A percentile compares a stretch with the other conserved stretches of the same genome.
Conservation (phyloP, 202 grass and related monocot genomes). For the Elaeis oleifera region DNA sequence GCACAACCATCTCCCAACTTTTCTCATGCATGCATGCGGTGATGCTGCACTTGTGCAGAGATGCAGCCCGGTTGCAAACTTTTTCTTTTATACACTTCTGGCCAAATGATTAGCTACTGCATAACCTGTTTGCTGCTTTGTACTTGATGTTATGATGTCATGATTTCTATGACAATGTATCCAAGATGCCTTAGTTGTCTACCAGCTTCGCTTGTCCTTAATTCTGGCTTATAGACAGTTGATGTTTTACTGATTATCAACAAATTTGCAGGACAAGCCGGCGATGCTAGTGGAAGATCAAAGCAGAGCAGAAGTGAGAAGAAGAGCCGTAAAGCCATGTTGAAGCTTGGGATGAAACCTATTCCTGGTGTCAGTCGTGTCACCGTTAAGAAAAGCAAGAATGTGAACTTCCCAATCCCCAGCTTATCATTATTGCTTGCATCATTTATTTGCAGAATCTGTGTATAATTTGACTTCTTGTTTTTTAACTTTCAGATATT, state of each 20-base stretch:
- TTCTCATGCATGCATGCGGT: too few species aligned
- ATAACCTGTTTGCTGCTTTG: too few species aligned
- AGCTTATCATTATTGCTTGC: background rate
- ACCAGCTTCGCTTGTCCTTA: too few species aligned
- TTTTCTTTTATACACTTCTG: too few species aligned
- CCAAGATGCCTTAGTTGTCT: too few species aligned
- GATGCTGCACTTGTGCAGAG: too few species aligned
- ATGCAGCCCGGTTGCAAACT: too few species aligned
- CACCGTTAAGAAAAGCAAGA: constrained; percentile 62
- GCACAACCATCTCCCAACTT: too few species aligned
- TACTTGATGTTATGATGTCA: too few species aligned
- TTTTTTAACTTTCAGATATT: constrained; percentile 22
- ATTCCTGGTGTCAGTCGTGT: constrained; percentile 53
- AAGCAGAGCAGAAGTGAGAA: constrained; percentile 70
- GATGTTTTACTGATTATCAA: background rate
- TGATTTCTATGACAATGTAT: too few species aligned
- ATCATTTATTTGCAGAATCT: background rate
- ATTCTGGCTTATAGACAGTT: too few species aligned
- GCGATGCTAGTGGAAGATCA: constrained; percentile 32
- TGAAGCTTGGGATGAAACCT: constrained; percentile 56
- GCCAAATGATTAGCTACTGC: too few species aligned
- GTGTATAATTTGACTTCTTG: background rate
- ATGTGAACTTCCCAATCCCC: constrained; percentile 14
- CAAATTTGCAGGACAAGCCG: constrained; percentile 14
- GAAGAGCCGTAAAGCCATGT: constrained; percentile 74